A percentile compares a stretch with the other conserved stretches of the same genome.
These are phyloP conservation scores for Aspergillus haitiensis DNA, from an alignment of 495 filamentous ascomycete species.

Conservation along the genomic window DNA sequence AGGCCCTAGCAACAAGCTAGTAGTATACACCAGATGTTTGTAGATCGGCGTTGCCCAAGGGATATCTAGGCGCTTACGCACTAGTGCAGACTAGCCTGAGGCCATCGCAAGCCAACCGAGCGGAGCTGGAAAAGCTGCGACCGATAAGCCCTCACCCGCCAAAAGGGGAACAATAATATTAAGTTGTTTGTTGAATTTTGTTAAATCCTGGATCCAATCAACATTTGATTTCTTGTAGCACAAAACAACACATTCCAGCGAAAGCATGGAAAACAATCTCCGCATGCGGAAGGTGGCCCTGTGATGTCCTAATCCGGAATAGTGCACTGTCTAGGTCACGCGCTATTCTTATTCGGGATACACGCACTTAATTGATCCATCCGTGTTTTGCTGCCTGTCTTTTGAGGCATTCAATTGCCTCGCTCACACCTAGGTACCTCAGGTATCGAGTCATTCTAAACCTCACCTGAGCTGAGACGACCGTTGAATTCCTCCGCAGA, in stretches of 20 bases:
- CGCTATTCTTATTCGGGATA: background rate
- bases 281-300: background rate
- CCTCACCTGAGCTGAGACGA: too few relatives aligned
- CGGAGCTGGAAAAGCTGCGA: too few relatives aligned
- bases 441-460: too few relatives aligned
- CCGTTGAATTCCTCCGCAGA: too few relatives aligned
- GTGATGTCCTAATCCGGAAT: background rate
- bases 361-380: too few relatives aligned
- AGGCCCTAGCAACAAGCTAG: constrained; percentile 14
- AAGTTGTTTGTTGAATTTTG: too few relatives aligned
- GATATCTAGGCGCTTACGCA: constrained; percentile 20
- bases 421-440: too few relatives aligned
- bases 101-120: constrained; percentile 8
- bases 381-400: too few relatives aligned
- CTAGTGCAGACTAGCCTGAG: constrained; percentile 18
- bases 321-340: background rate
- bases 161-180: too few relatives aligned
- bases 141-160: too few relatives aligned
- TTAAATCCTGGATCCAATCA: background rate
- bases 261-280: background rate
- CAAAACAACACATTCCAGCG: background rate
- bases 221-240: background rate
- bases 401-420: too few relatives aligned
- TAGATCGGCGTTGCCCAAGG: constrained; percentile 25
- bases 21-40: constrained; percentile 14